Conservation (phyloP, 441 rosid genomes). For the Syzygium syzygioides region DNA sequence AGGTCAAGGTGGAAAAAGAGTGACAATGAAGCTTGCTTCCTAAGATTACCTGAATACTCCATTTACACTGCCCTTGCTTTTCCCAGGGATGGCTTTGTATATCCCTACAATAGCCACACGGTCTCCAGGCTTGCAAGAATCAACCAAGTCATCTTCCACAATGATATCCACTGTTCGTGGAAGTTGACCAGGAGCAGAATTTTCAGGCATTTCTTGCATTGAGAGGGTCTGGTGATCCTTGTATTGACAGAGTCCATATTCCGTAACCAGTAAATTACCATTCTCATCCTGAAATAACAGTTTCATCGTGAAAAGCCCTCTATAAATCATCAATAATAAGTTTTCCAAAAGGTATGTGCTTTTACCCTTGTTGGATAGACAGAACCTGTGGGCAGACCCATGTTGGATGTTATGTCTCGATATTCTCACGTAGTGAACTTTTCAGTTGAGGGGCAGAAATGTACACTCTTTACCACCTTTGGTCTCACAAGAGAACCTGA, state of each 20-base stretch:
- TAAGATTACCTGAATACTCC: conserved; percentile 81
- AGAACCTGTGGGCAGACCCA: conserved; percentile 93
- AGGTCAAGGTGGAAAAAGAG: background rate
- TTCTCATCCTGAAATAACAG: conserved; percentile 61
- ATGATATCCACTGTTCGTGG: conserved; percentile 94
- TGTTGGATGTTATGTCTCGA: conserved; percentile 83
- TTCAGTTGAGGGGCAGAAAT: conserved; percentile 82
- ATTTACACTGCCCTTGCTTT: conserved; percentile 90
- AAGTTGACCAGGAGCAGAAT: conserved; percentile 99
- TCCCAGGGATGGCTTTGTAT: conserved; percentile 96
- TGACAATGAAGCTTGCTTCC: background rate
- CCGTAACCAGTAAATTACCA: conserved; percentile 90
- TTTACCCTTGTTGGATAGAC: conserved; percentile 98
- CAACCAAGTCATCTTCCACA: conserved; percentile 95
- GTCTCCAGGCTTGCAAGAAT: conserved; percentile 97
- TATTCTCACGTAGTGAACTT: conserved; percentile 76
- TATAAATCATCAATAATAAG: background rate
- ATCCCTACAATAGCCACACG: conserved; percentile 87
- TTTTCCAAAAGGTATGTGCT: background rate
- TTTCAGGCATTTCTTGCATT: conserved; percentile 98
- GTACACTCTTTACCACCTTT: conserved; percentile 95
- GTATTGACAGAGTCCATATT: conserved; percentile 87
- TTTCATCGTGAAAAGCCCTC: conserved; percentile 4
- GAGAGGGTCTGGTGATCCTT: conserved; percentile 98
- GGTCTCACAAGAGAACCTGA: conserved; percentile 99